These are phyloP conservation scores for Psilocybe sp. DNA, from an alignment of 768 basidiomycete genomes.

Conservation along the genomic window DNA sequence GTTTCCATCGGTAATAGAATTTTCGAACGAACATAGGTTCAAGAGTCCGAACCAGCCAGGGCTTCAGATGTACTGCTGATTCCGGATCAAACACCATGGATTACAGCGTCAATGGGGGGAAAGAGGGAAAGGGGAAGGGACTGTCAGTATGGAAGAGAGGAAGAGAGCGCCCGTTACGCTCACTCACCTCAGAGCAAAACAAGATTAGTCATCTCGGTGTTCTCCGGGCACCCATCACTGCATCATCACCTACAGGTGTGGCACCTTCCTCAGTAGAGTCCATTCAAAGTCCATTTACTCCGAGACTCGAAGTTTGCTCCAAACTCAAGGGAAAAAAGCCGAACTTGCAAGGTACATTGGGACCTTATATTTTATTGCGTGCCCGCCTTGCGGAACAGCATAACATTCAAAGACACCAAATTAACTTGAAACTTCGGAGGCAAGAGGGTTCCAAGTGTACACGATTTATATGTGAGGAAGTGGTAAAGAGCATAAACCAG, in stretches of 20 bases:
- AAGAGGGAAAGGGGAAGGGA: neutral
- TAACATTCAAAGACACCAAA: no score
- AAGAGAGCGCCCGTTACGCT: slow-evolving; percentile 1
- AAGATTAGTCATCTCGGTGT: slow-evolving; percentile 16
- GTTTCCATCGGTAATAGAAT: slow-evolving; percentile 8
- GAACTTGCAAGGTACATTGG: no score
- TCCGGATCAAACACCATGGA: slow-evolving; percentile 68
- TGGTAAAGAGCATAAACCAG: no score
- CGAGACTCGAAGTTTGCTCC: no score
- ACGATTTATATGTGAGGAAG: no score
- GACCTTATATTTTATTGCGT: no score
- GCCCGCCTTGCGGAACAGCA: no score
- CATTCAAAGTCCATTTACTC: no score
- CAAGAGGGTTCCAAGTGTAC: no score
- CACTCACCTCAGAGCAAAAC: slow-evolving; percentile 4
- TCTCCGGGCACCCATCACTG: neutral
- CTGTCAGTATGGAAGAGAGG: neutral
- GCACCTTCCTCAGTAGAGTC: no score
- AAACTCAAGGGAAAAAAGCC: no score
- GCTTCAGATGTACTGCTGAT: slow-evolving; percentile 66
- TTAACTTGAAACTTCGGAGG: no score
- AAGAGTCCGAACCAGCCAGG: slow-evolving; percentile 85
- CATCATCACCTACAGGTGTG: neutral
- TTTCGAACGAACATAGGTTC: slow-evolving; percentile 76
- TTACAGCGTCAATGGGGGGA: neutral